Evolutionary conservation across 805 yeast genomes (phyloP), one percentile per base, ranked within the genome.

Genomic region (Tetrapisispora namnaoensis): DNA sequence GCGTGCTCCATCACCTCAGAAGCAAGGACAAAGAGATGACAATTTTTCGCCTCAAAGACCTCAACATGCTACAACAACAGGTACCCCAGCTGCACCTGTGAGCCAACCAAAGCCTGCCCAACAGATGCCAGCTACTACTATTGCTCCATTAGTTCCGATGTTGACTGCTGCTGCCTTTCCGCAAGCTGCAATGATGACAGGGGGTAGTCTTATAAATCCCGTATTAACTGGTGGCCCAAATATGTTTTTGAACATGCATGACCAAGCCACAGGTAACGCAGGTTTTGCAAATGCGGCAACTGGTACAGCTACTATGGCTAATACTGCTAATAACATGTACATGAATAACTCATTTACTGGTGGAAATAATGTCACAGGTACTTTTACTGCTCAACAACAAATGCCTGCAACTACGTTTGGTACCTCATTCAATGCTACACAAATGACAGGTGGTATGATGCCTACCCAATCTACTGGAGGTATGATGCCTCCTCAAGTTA

Each of bases 151-250:
- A 42, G 51, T 53, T n/a, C 57, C 58, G 24, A 56, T 55, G 17
- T 53, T 37, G 3, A 56, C 60, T 2, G 60, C 51, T 20, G 54
- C 54, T 2, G 57, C 49, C 1, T 46, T 46, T 21, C 48, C 48
- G 2, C 48, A 46, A 35, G 48, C 55, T 13, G 65, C 70, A 14
- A 50, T 70, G 55, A 49, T 71, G 47, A 46, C 48, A 7, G 48
- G 48, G 11, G 48, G 48, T 24, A 36, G 37, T 16, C 27, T 14
- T 18, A 30, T 42, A 13, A 37, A 34, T 32, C 41, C 48, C n/a
- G 43, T 28, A 14, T 16, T 5, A 13, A 41, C 45, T 18, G 48
- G 48, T 18, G 48, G 48, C 18, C 44, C 44, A 8, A 41, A 40
- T 22, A 46, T 28, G 32, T 20, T 40, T 13, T 32, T 39, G n/a